phyloP scores from a whole-genome alignment of 2,329 filamentous ascomycete species.

The Aspergillus ochraceoroseus region DNA sequence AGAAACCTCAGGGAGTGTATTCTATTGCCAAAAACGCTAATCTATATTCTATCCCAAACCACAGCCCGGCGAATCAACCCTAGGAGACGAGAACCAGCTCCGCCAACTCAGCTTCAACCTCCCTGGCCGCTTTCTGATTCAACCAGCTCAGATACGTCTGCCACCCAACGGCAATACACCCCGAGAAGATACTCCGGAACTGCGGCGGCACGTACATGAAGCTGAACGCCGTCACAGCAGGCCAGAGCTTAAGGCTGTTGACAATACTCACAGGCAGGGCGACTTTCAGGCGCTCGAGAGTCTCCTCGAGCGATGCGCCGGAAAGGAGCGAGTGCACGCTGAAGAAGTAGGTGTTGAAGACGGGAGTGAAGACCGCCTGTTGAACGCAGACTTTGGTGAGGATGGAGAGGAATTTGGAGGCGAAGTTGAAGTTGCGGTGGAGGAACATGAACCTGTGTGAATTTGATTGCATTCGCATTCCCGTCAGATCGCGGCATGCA shows the following conservation, averaged over 20 bases:
- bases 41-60: conserved; percentile 14
- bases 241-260: conserved; percentile 86
- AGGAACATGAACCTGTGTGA: conserved; percentile 68
- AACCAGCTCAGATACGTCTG: conserved; percentile 83
- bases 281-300: conserved; percentile 64
- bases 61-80: conserved; percentile 9
- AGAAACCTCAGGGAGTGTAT: too few relatives aligned
- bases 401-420: conserved; percentile 65
- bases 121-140: conserved; percentile 66
- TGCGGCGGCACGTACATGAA: conserved; percentile 78
- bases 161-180: conserved; percentile 78
- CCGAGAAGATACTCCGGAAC: conserved; percentile 74
- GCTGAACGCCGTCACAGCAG: conserved; percentile 75
- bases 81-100: conserved; percentile 15
- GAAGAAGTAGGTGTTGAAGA: conserved; percentile 82
- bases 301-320: conserved; percentile 60
- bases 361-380: conserved; percentile 73
- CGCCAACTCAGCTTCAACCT: conserved; percentile 42
- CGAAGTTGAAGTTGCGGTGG: conserved; percentile 75
- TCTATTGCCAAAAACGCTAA: too few relatives aligned
- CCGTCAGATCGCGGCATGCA: too few relatives aligned
- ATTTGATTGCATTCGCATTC: not conserved
- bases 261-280: conserved; percentile 71
- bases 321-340: conserved; percentile 69
- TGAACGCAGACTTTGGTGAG: conserved; percentile 73